Conservation (phyloP, 306 rosid genomes). For the Glycine soja region DNA sequence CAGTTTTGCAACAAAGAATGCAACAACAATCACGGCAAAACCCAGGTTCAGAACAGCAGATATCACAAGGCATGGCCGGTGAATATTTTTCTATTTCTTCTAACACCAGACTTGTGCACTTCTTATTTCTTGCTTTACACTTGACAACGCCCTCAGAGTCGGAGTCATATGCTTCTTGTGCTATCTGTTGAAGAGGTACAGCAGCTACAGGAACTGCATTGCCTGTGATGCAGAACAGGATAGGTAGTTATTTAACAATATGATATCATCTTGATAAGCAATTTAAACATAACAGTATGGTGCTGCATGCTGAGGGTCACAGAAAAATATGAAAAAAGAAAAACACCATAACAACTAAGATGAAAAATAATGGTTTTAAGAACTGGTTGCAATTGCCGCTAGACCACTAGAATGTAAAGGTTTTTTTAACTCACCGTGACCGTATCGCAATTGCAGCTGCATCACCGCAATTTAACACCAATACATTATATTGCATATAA, state of each 20-base stretch:
- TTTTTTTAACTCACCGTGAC: neutral
- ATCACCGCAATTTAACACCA: neutral
- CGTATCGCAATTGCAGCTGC: neutral
- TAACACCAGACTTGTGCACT: conserved; percentile 58
- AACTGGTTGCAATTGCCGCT: neutral
- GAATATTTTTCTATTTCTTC: conserved; percentile 50
- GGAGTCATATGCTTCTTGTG: conserved; percentile 43
- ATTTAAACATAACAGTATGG: neutral
- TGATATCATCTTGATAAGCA: conserved; percentile 10
- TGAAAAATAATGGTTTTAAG: neutral
- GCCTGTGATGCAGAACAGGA: conserved; percentile 21
- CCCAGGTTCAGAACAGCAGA: conserved; percentile 76
- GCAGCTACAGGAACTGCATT: neutral
- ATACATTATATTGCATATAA: neutral
- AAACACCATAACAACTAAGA: neutral
- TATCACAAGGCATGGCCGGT: conserved; percentile 66
- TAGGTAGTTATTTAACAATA: neutral
- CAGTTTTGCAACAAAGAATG: conserved; percentile 72
- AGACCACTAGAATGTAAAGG: neutral
- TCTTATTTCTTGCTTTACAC: conserved; percentile 76
- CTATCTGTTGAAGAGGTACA: conserved; percentile 59
- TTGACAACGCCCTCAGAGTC: conserved; percentile 46
- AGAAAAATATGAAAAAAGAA: neutral
- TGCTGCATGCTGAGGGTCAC: neutral
- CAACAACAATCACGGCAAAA: conserved; percentile 91